These are phyloP conservation scores for Rhododendron simsii DNA, from an alignment of 148 eudicot species.

Conservation along the genomic window DNA sequence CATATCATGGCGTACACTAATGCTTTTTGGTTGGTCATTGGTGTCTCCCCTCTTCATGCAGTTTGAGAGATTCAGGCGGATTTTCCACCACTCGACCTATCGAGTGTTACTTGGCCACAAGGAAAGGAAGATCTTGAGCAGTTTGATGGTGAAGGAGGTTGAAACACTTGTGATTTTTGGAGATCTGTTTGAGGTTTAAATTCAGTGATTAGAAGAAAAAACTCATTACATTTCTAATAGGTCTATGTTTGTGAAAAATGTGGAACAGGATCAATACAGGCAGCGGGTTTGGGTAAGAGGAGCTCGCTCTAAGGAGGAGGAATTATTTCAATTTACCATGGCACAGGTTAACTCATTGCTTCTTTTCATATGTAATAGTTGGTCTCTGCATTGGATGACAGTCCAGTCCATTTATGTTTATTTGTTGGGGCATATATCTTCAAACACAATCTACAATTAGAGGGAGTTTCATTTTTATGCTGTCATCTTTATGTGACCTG, in stretches of 20 bases:
- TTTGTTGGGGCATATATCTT: no score
- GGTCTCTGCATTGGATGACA: not conserved
- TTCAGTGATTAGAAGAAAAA: not conserved
- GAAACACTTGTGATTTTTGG: not conserved
- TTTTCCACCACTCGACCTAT: slow-evolving; percentile 85
- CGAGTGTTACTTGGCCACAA: slow-evolving; percentile 83
- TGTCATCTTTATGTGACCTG: not conserved
- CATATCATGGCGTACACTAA: not conserved
- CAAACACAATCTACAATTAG: not conserved
- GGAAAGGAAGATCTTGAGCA: slow-evolving; percentile 81
- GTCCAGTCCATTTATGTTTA: no score
- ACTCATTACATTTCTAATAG: not conserved
- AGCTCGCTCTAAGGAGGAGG: slow-evolving; percentile 86
- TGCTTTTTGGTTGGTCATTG: not conserved
- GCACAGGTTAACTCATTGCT: not conserved
- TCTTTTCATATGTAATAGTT: not conserved
- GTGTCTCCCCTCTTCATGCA: slow-evolving; percentile 23
- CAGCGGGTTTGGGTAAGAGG: slow-evolving; percentile 92
- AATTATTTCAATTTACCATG: slow-evolving; percentile 35
- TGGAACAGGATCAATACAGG: slow-evolving; percentile 57
- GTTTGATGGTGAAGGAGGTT: slow-evolving; percentile 77
- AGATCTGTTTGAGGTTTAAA: not conserved
- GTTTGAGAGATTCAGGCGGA: slow-evolving; percentile 92
- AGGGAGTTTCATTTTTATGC: not conserved
- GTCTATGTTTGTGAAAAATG: not conserved